These are phyloP conservation scores for Linnemannia hyalina DNA, from an alignment of 192 early-diverging fungal genomes.

Conservation along the genomic window DNA sequence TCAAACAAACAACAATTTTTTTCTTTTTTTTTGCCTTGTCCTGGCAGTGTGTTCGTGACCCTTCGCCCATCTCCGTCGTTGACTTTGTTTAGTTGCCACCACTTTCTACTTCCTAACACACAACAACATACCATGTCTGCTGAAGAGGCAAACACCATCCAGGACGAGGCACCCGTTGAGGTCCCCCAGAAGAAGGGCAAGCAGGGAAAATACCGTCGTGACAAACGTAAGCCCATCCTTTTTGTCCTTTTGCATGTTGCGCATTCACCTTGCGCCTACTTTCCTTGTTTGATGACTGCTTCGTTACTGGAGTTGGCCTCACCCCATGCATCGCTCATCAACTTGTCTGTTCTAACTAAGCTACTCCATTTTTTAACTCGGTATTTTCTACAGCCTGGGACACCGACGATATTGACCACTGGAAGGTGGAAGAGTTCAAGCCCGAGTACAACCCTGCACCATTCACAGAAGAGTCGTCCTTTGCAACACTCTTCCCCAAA, in stretches of 20 bases:
- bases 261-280: not conserved
- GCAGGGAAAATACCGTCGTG: slow-evolving; percentile 65
- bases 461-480: slow-evolving; percentile 95
- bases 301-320: not conserved
- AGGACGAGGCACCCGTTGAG: slow-evolving; percentile 37
- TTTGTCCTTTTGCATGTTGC: not conserved
- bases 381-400: slow-evolving; percentile 76
- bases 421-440: slow-evolving; percentile 92
- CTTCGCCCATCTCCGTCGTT: not conserved
- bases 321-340: not conserved
- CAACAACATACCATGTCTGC: slow-evolving; percentile 41
- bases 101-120: not conserved
- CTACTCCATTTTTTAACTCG: not conserved
- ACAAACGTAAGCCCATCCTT: slow-evolving; percentile 58
- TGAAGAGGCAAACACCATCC: slow-evolving; percentile 22
- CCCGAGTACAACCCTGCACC: slow-evolving; percentile 76
- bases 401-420: slow-evolving; percentile 93
- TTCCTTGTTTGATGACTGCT: not conserved
- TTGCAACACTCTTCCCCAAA: slow-evolving; percentile 98
- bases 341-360: not conserved
- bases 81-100: not conserved
- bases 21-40: slow-evolving; percentile 10
- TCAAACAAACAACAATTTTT: slow-evolving; percentile 7
- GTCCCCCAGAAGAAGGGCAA: slow-evolving; percentile 55
- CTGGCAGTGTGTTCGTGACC: not conserved